These are phyloP conservation scores for Chlorella sorokiniana DNA, from an alignment of 139 green algal genomes.

Conservation along the genomic window DNA sequence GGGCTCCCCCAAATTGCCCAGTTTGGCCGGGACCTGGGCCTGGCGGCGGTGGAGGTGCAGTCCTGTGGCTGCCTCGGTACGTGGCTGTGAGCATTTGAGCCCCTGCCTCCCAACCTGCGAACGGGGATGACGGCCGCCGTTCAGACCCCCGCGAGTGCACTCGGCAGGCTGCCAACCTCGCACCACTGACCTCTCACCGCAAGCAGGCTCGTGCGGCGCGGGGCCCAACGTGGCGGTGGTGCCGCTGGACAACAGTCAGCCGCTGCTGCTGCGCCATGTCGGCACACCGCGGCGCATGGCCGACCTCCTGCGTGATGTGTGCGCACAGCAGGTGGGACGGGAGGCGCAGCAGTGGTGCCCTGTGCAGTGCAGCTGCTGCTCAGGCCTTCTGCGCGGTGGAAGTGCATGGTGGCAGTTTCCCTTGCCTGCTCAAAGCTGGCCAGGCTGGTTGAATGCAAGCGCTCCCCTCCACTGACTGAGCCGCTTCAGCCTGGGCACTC, in stretches of 20 bases:
- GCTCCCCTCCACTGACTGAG: no score
- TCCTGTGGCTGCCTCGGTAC: slow-evolving; percentile 25
- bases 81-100: not conserved
- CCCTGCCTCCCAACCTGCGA: not conserved
- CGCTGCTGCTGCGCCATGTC: slow-evolving; percentile 56
- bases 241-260: slow-evolving; percentile 13
- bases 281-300: slow-evolving; percentile 7
- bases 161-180: no score
- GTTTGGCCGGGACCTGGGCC: slow-evolving; percentile 53
- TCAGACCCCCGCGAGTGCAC: no score
- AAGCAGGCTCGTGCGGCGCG: slow-evolving; percentile 43
- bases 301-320: slow-evolving; percentile 21
- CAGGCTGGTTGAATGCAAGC: no score
- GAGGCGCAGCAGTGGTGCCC: not conserved
- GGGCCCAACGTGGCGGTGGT: slow-evolving; percentile 71
- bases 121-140: no score
- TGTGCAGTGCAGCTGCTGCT: not conserved
- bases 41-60: slow-evolving; percentile 16
- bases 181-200: no score
- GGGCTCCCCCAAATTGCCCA: slow-evolving; percentile 41
- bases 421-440: not conserved
- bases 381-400: no score
- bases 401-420: no score
- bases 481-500: no score
- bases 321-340: not conserved